Evolutionary conservation across 2,329 filamentous ascomycete genomes (phyloP), one percentile per base, ranked within the genome.

Genomic region (Venturia aucupariae): DNA sequence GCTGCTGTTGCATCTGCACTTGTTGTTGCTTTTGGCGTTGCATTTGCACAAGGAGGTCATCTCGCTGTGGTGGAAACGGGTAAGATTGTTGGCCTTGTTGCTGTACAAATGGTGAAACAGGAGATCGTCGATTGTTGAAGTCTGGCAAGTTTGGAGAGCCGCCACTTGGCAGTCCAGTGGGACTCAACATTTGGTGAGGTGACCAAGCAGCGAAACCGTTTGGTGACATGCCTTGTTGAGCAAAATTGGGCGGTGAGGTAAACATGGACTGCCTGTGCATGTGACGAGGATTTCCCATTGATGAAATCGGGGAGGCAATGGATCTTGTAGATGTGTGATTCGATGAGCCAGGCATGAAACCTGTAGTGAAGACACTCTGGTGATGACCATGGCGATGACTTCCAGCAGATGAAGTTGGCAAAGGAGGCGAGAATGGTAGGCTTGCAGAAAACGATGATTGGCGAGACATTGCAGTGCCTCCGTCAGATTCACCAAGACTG

Each of bases 391-490:
- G 75, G 57, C 86, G 85, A 67, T 85, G 88, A 76, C 90, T 93
- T 39, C 84, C 86, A 15, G 87, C 89, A 38, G 92, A 96, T 0
- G 86, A 87, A 0, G 90, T 86, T 24, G 90, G 90, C 32, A 96
- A 77, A 0, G 92, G 90, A 11, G 93, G 92, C 27, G 92, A 95
- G 71, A 93, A 92, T 5, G 90, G 86, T 61, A 93, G 78, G 7
- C 87, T 83, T 5, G 90, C 90, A 68, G 90, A 88, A 71, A 90
- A 90, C 10, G 90, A 92, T 27, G 86, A 80, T 70, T 89, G 88
- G 65, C 88, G 81, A 17, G 91, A 93, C 68, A 88, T 81, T 3
- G 86, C 85, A 51, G 83, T 78, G 62, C 81, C 76, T 66, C 83
- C 77, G 35, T 78, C 77, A 62, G 94, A 90, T 6, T 91, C 88